Percentiles rank a stretch among this genome's conserved stretches.
phyloP scores from a whole-genome alignment of 768 basidiomycete genomes.

The Lactarius sp. region DNA sequence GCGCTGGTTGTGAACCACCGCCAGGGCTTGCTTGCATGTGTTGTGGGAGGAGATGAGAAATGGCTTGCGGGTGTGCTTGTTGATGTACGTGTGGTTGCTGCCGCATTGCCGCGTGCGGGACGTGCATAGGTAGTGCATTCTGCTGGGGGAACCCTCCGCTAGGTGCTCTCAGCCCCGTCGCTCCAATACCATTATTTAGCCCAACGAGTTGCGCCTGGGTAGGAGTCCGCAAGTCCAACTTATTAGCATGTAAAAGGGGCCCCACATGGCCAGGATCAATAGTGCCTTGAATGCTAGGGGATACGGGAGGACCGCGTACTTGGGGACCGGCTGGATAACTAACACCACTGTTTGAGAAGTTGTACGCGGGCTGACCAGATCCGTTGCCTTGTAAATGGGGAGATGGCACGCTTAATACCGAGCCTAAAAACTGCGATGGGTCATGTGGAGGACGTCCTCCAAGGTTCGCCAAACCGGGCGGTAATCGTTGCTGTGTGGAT shows the following conservation, averaged over 20 bases:
- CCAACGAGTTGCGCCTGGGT: conserved; percentile 47
- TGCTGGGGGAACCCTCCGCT: conserved; percentile 50
- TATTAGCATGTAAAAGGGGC: conserved; percentile 48
- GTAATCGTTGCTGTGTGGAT: conserved; percentile 55
- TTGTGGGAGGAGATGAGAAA: conserved; percentile 46
- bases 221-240: conserved; percentile 49
- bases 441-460: conserved; percentile 81
- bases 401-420: conserved; percentile 37
- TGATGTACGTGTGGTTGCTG: conserved; percentile 45
- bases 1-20: conserved; percentile 51
- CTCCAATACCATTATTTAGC: conserved; percentile 42
- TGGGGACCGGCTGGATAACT: conserved; percentile 34
- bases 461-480: conserved; percentile 76
- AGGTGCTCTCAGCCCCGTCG: conserved; percentile 43
- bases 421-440: conserved; percentile 52
- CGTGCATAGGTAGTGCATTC: conserved; percentile 34
- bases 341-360: conserved; percentile 28
- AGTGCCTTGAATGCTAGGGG: conserved; percentile 42
- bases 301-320: conserved; percentile 47
- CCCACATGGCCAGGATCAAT: conserved; percentile 47
- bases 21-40: conserved; percentile 53
- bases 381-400: conserved; percentile 20
- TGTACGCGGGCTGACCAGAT: conserved; percentile 36
- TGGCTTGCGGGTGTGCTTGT: conserved; percentile 54
- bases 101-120: conserved; percentile 44